Conservation (phyloP, 164 flowering plant genomes). For the Dillenia suffruticosa region DNA sequence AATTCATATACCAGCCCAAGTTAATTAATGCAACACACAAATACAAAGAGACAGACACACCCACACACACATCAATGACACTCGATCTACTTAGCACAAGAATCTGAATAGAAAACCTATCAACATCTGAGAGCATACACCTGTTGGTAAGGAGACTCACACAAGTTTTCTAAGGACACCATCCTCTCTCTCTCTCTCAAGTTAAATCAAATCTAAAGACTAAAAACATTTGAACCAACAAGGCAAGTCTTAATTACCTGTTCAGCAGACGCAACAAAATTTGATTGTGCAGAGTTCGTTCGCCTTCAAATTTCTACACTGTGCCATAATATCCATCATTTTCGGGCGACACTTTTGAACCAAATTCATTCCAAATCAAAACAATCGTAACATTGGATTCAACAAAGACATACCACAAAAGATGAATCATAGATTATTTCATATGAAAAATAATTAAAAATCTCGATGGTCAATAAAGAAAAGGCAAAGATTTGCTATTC, state of each 20-base stretch:
- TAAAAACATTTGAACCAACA: too few species aligned
- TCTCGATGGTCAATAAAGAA: too few species aligned
- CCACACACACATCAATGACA: not conserved
- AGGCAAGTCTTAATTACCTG: conserved; percentile 36
- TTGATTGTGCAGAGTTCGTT: conserved; percentile 46
- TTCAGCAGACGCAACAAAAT: conserved; percentile 69
- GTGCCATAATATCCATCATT: conserved; percentile 48
- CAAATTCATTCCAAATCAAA: not conserved
- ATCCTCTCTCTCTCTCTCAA: too few species aligned
- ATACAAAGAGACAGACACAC: not conserved
- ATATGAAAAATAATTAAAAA: too few species aligned
- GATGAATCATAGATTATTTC: not conserved
- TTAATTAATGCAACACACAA: not conserved
- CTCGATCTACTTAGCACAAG: not conserved
- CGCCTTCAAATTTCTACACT: conserved; percentile 42
- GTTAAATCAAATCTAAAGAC: too few species aligned
- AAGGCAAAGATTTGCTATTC: too few species aligned
- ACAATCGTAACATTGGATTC: not conserved
- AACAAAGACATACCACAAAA: not conserved
- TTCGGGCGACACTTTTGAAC: conserved; percentile 79
- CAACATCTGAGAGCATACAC: too few species aligned
- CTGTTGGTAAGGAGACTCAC: too few species aligned
- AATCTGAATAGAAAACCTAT: too few species aligned
- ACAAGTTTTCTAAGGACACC: too few species aligned
- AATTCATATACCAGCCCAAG: too few species aligned